Base-by-base conservation (phyloP, 495 filamentous ascomycete genomes). In the Pseudevernia furfuracea region DNA sequence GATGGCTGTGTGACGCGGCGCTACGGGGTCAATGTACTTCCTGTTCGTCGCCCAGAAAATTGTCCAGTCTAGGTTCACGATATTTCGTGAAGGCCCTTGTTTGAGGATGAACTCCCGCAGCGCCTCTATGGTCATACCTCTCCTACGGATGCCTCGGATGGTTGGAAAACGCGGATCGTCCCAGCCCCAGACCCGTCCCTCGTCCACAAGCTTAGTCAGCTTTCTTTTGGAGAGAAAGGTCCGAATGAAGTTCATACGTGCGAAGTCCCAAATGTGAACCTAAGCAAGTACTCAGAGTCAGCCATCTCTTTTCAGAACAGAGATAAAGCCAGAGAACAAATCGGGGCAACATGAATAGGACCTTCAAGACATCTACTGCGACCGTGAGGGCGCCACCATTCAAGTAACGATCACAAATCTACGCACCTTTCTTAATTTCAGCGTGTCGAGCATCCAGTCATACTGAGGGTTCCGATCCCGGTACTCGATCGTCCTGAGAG, bases 381-480 rank as follows among this genome's bases (percentile, higher is more conserved):
- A 34, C 52, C 15, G 3, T 9, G 17, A 55, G 30, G 14, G 52
- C 17, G 30, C 30, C 2, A 34, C 52, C 30, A 55, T 30, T 34
- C 30, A 55, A 21, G 2, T 3, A 55, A 21, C 7, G 19, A 55
- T 3, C 6, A 5, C 52, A 34, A 0, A 21, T 55, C 14, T 55
- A 34, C 52, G 52, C 17, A 97, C 94, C 65, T 85, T 78, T 59
- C 94, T 90, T 28, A 98, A 84, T 67, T 89, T 85, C 56, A 97
- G 82, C 0, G 90, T 84, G 64, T 96, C 85, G 39, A 95, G 73
- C 81, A 98, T 92, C 94, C 94, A 98, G 72, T 94, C 85, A 78
- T 97, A 98, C 77, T 96, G 93, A 15, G 90, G 88, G 75, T 98
- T 97, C 60, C 94, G 90, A 76, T 98, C 95, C 46, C 92, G 88